Evolutionary conservation across 2,329 filamentous ascomycete genomes (phyloP).

Genomic region (Arthrobotrys musiformis): DNA sequence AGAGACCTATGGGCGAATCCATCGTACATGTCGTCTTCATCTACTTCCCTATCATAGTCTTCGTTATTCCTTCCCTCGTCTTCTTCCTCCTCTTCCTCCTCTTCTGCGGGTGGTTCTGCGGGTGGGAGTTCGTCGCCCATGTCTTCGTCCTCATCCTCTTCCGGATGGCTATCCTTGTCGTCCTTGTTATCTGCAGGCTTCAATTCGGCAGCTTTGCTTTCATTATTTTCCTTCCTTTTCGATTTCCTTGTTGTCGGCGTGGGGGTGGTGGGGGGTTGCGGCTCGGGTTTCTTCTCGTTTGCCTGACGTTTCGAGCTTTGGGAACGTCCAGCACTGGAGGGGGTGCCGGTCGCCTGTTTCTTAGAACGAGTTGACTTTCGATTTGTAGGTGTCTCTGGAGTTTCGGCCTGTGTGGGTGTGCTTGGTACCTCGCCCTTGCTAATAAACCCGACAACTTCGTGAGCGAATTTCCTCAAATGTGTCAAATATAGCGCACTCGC

Average conservation of each 20-base stretch:
- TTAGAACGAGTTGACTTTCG: conserved; percentile 50
- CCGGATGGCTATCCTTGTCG: conserved; percentile 47
- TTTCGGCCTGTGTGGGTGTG: conserved; percentile 32
- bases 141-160: conserved; percentile 53
- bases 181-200: conserved; percentile 59
- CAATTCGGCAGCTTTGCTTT: conserved; percentile 28
- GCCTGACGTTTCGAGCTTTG: conserved; percentile 43
- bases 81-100: conserved; percentile 61
- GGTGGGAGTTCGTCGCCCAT: conserved; percentile 44
- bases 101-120: conserved; percentile 63
- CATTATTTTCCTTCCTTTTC: conserved; percentile 53
- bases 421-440: conserved; percentile 52
- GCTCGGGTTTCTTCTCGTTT: conserved; percentile 48
- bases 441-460: not conserved
- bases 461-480: not conserved
- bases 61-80: conserved; percentile 65
- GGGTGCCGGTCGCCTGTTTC: conserved; percentile 35
- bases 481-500: not conserved
- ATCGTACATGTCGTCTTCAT: conserved; percentile 75
- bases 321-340: conserved; percentile 25
- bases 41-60: conserved; percentile 70
- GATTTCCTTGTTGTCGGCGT: conserved; percentile 41
- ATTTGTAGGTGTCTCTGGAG: conserved; percentile 50
- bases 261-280: conserved; percentile 37
- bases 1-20: conserved; percentile 72